Percentiles rank a stretch among this genome's conserved stretches.
These are phyloP conservation scores for Leccinum fibrillosum DNA, from an alignment of 768 basidiomycete genomes.

Conservation along the genomic window DNA sequence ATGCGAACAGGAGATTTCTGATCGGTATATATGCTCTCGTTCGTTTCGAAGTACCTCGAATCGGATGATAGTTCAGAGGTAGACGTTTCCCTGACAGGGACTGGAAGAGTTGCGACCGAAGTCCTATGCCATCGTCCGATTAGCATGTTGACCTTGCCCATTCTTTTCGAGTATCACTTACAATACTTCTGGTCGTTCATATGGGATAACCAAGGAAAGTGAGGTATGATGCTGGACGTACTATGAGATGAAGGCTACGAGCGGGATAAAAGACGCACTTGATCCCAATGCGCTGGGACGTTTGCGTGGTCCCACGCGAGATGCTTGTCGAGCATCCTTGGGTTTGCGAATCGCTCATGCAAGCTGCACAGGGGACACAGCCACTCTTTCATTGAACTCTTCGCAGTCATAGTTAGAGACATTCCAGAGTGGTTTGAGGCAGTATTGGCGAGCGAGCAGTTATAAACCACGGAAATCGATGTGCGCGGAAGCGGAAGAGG, in stretches of 20 bases:
- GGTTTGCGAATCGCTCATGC: constrained; percentile 40
- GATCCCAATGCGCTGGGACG: constrained; percentile 39
- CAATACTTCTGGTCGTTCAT: constrained; percentile 4
- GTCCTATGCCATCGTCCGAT: constrained; percentile 1
- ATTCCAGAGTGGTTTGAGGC: constrained; percentile 8
- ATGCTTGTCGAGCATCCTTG: constrained; percentile 45
- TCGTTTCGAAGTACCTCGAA: not conserved
- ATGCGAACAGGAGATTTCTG: constrained; percentile 2
- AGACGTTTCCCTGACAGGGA: constrained; percentile 2
- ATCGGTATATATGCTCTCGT: not conserved
- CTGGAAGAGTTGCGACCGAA: constrained; percentile 1
- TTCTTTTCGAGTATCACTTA: constrained; percentile 5
- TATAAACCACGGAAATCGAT: constrained; percentile 25
- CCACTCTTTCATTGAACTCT: constrained; percentile 35
- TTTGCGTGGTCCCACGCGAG: constrained; percentile 46
- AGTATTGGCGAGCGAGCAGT: constrained; percentile 8
- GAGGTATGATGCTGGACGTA: constrained; percentile 10
- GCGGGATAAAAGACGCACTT: constrained; percentile 13
- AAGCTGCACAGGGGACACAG: constrained; percentile 55
- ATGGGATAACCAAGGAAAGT: constrained; percentile 18
- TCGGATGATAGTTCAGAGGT: constrained; percentile 3
- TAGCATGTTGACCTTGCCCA: not conserved
- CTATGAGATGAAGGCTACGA: not conserved
- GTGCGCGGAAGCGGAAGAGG: constrained; percentile 16
- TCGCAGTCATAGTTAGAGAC: constrained; percentile 8